Base-by-base conservation (phyloP, 2,329 filamentous ascomycete species). In the Eutypa lata region DNA sequence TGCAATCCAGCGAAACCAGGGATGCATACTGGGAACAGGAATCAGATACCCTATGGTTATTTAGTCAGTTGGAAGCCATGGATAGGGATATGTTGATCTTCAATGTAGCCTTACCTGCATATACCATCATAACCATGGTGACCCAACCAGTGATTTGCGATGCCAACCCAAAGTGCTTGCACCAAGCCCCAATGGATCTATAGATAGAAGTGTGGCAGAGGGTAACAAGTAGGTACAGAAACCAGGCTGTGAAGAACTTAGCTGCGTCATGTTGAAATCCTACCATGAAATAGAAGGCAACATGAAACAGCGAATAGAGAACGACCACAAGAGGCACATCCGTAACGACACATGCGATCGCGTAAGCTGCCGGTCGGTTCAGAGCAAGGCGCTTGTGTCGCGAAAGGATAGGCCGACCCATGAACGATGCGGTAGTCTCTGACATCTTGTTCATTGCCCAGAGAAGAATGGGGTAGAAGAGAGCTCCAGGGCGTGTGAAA, bases 1-100 rank as follows among this genome's bases (percentile, higher is more conserved):
- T 64, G 86, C 86, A 54, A 95, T 84, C 90, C 90, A 95, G 53
- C 83, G 77, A 59, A 87, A 87, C 89, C 90, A 96, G 1, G 77
- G 82, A 4, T 87, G 78, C 87, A 90, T 92, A 69, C 92, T 80
- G 42, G 71, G 68, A 57, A 76, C 76, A 0, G 79, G 81, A 48
- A 86, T 77, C 47, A 83, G 79, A 65, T 91, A 89, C 53, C 86
- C 88, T 57, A 82, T 86, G 68, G 89, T 76, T 24, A 88, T 76
- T 50, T 76, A 79, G 38, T 88, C 71, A 53, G 88, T 86, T 52
- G 84, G 67, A n/a, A 84, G 56, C 6, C 80, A 76, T 14, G 79
- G 75, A 2, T 79, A 80, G 2, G 80, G 26, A 31, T 31, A 31
- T 78, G 68, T 83, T 77, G 57, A 81, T 81, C 60, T 84, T 80